Evolutionary conservation across 83 land plant genomes (phyloP), one percentile per base, ranked within the genome.

Genomic region (Thuja plicata): DNA sequence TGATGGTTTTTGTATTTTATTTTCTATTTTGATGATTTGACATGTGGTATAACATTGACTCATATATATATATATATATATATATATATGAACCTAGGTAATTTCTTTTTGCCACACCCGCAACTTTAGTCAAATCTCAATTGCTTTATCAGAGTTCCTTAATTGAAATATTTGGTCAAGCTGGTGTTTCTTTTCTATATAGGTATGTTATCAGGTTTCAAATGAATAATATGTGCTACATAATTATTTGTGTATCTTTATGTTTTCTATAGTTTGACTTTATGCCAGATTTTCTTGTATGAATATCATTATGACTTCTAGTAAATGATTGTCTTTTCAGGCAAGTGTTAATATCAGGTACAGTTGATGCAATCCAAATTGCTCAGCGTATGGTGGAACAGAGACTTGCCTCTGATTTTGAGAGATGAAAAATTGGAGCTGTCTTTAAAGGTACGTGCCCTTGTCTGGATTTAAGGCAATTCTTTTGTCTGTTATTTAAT

Each of bases 321-420:
- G 87, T 37, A 21, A 66, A 87, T 30, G 27, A 24, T 41, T 5
- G 32, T 41, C 85, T 5, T 89, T 79, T 57, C 95, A 97, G 99
- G 93, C 95, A 96, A 93, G 99, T 96, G 34, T 95, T 97, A 37
- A 95, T 97, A 60, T 91, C 94, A 1, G 99, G 99, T 82, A 89
- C 98, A 35, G 94, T 90, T 50, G 92, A 92, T 79, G 94, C 97
- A 30, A 89, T 97, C 21, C 93, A 90, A 17, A 77, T 89, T 60
- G 99, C 99, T 38, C 97, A 96, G 89, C 71, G 85, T 73, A 92
- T 97, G 95, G 92, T 97, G 38, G 88, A 91, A 87, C 94, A 95
- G 89, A 95, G 91, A 79, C 92, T 95, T 37, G 90, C 92, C 13
- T 89, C 93, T 81, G 90, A 57, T 91, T 66, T 94, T 70, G 95